A percentile compares a stretch with the other conserved stretches of the same genome.
Evolutionary conservation across 169 alveolate genomes (phyloP).

Genomic region (Cyclospora cayetanensis): DNA sequence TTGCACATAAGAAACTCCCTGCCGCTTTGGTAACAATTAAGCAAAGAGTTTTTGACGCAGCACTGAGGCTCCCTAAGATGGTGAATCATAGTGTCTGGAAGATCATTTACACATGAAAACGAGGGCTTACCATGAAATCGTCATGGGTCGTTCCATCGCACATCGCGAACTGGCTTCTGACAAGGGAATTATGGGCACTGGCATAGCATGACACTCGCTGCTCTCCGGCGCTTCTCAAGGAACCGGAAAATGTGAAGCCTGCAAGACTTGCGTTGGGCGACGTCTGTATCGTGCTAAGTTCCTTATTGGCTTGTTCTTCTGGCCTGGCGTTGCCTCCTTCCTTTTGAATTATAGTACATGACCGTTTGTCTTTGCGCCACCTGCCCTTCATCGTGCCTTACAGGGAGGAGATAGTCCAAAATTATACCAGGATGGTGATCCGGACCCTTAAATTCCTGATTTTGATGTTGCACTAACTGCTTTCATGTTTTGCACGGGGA

Average conservation of each 20-base stretch:
- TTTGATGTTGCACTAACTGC: too few relatives aligned
- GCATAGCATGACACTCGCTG: neutral
- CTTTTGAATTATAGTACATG: neutral
- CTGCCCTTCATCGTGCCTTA: conserved; percentile 34
- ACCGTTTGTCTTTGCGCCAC: conserved; percentile 61
- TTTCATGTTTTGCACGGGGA: too few relatives aligned
- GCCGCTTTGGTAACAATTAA: neutral
- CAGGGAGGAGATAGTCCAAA: too few relatives aligned
- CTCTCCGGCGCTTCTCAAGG: neutral
- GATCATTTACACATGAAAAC: too few relatives aligned
- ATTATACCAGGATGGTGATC: too few relatives aligned
- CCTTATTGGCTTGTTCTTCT: neutral
- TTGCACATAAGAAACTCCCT: neutral
- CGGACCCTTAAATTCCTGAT: too few relatives aligned
- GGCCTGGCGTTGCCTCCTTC: neutral
- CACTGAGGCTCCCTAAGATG: neutral
- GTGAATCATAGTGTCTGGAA: neutral
- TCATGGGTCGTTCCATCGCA: conserved; percentile 11
- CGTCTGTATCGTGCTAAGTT: neutral
- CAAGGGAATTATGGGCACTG: neutral
- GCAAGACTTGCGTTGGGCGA: neutral
- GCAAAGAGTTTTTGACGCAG: neutral
- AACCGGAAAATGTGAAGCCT: neutral
- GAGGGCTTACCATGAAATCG: conserved; percentile 52
- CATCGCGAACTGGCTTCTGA: conserved; percentile 42